Base-by-base conservation (phyloP, 306 rosid genomes). In the Dicorynia guianensis region DNA sequence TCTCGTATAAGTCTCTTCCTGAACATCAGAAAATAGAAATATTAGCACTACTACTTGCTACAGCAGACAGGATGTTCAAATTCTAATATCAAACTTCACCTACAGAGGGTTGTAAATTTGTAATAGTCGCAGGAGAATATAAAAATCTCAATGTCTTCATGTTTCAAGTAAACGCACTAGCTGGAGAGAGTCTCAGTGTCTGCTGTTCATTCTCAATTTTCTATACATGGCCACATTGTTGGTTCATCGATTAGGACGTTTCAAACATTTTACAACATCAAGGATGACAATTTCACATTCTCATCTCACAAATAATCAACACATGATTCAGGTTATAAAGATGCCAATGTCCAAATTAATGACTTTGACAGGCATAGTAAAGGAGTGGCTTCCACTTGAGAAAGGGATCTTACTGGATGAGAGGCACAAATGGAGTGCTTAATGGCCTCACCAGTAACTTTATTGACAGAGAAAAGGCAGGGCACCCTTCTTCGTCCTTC, bases 391-490 rank as follows among this genome's bases (percentile, higher is more conserved):
- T 30, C 14, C 48, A 58, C 0, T 40, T 35, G 42, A 40, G 63
- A 68, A 8, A 56, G 52, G 35, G 64, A 62, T 64, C 81, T 79
- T 81, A 93, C 98, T 11, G 98, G 96, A 80, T 89, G 93, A 54
- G 76, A 1, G 68, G 80, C 89, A 40, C 91, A 96, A 7, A 74
- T 35, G 76, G 96, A 90, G 47, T 93, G 98, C 89, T 90, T 93
- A 34, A 93, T 52, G 47, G 96, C 98, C 79, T 78, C 90, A 66
- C 94, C 90, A 33, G 96, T 88, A 69, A 83, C 93, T 76, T 87
- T 85, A 88, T 93, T 93, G 56, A 90, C 67, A 93, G 82, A 77
- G 98, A 78, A 79, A 93, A 93, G 60, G 90, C 82, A 18, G 96
- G 98, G 67, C 17, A 84, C 3, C 98, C 91, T 55, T 87, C 98